Percentiles rank a stretch among this genome's conserved stretches.
phyloP scores from a whole-genome alignment of 306 rosid species.

The Dryas alaskensis region DNA sequence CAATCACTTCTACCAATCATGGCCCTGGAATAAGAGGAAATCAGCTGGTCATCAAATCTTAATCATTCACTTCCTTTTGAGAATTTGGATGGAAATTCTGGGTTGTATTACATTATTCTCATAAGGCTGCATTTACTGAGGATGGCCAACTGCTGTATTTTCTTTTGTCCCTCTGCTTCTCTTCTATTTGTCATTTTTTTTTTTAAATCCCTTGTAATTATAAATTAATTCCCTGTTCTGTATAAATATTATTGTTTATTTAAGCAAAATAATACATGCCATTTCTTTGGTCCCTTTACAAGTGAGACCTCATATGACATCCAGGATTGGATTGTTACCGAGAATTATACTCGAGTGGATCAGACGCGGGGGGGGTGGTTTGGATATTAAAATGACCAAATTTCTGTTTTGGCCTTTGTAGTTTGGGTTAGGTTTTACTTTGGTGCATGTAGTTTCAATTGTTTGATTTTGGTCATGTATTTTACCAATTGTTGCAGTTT shows the following conservation, averaged over 20 bases:
- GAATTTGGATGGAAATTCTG: slow-evolving; percentile 10
- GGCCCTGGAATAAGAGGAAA: background rate
- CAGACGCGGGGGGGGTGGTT: no score
- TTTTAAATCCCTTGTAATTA: background rate
- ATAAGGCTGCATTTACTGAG: slow-evolving; percentile 16
- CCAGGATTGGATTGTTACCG: no score
- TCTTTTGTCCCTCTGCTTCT: background rate
- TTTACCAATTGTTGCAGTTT: no score
- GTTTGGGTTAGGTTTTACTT: no score
- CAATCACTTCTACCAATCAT: background rate
- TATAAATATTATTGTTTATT: slow-evolving; percentile 30
- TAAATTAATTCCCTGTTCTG: slow-evolving; percentile 17
- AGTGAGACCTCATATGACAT: no score
- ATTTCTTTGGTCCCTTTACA: background rate
- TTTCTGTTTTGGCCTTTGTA: no score
- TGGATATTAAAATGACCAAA: no score
- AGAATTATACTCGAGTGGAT: no score
- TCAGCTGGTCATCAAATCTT: background rate
- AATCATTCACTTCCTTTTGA: background rate
- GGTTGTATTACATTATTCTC: background rate
- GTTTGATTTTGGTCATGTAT: no score
- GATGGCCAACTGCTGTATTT: slow-evolving; percentile 19
- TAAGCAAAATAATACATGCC: slow-evolving; percentile 5
- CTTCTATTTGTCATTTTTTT: background rate
- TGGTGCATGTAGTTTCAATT: no score